phyloP scores from a whole-genome alignment of 306 rosid species.

The Gillenia trifoliata region DNA sequence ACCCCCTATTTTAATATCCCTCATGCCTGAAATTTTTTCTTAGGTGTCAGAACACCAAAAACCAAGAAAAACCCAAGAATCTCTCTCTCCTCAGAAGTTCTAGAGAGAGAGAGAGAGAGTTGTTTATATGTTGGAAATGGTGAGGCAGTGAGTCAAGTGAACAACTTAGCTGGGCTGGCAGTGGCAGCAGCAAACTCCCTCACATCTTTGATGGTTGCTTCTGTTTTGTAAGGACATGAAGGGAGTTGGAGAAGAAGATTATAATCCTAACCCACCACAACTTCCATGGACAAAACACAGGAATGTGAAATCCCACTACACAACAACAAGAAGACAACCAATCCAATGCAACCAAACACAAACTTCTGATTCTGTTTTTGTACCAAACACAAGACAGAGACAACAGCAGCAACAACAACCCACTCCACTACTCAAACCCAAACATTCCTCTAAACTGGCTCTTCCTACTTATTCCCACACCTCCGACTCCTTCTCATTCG shows the following conservation, averaged over 20 bases:
- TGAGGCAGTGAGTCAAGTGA: constrained; percentile 33
- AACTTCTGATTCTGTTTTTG: constrained; percentile 16
- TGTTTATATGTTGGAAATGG: constrained; percentile 49
- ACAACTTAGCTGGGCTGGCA: constrained; percentile 1
- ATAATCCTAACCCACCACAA: constrained; percentile 20
- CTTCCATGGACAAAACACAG: constrained; percentile 45
- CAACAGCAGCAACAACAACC: constrained; percentile 30
- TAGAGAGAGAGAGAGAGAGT: constrained; percentile 16
- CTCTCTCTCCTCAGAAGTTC: constrained; percentile 9
- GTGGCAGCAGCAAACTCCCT: not conserved
- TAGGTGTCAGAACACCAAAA: constrained; percentile 34
- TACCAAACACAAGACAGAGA: constrained; percentile 11
- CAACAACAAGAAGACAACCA: constrained; percentile 58
- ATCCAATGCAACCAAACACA: constrained; percentile 50
- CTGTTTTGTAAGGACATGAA: constrained; percentile 69
- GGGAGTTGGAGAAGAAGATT: constrained; percentile 9
- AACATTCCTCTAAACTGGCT: constrained; percentile 53
- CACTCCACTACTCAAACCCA: constrained; percentile 5
- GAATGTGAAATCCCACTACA: constrained; percentile 39
- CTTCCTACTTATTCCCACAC: constrained; percentile 20
- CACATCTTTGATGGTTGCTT: constrained; percentile 30
- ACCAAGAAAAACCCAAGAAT: constrained; percentile 31
- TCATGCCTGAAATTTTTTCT: constrained; percentile 42
- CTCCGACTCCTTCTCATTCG: constrained; percentile 23
- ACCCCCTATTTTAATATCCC: constrained; percentile 30